Evolutionary conservation across 192 early-diverging fungal species (phyloP).

Genomic region (Backusella liffmaniae): DNA sequence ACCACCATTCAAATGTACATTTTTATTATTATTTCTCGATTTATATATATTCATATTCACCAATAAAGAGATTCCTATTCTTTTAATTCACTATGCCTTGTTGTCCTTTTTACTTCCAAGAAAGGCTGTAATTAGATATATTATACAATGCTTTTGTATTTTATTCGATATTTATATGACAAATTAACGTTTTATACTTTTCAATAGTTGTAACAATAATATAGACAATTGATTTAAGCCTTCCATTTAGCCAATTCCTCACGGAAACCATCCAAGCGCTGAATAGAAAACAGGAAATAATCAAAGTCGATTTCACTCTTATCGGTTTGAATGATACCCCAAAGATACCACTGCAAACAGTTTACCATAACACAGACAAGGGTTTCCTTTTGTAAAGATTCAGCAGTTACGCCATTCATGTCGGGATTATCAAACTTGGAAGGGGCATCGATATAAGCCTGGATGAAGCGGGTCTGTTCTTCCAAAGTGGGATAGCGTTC

Average conservation of each 20-base stretch:
- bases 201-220: neutral
- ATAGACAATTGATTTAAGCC: neutral
- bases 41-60: neutral
- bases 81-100: too few species aligned
- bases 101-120: too few species aligned
- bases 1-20: neutral
- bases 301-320: slow-evolving; percentile 80
- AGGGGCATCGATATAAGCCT: slow-evolving; percentile 56
- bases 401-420: slow-evolving; percentile 6
- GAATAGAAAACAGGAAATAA: slow-evolving; percentile 63
- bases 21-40: neutral
- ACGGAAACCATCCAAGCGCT: slow-evolving; percentile 48
- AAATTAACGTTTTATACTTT: neutral
- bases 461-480: slow-evolving; percentile 58
- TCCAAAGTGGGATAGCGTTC: slow-evolving; percentile 50
- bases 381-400: slow-evolving; percentile 42
- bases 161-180: neutral
- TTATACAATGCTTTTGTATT: neutral
- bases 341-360: slow-evolving; percentile 76
- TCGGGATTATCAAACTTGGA: slow-evolving; percentile 1
- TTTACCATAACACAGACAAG: slow-evolving; percentile 40
- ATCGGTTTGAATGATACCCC: slow-evolving; percentile 72
- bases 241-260: slow-evolving; percentile 24
- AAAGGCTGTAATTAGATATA: too few species aligned
- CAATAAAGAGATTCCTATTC: neutral